Evolutionary conservation across 495 filamentous ascomycete genomes (phyloP).

Genomic region (Aspergillus kassunensis): DNA sequence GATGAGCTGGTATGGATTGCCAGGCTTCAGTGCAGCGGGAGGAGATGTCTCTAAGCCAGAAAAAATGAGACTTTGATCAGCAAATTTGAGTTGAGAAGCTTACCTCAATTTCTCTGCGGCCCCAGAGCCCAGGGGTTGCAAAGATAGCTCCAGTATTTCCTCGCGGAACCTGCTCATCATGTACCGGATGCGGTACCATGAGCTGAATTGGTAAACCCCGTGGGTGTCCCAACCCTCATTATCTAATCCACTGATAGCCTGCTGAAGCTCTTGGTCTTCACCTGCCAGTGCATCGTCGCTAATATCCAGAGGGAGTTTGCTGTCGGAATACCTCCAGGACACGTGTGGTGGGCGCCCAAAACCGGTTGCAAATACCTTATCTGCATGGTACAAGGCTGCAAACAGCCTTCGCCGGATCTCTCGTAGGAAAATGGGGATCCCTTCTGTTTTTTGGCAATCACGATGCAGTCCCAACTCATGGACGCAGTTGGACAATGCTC

Average conservation of each 20-base stretch:
- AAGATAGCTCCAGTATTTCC: conserved; percentile 54
- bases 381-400: conserved; percentile 42
- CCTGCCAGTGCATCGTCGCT: conserved; percentile 43
- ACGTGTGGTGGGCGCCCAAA: conserved; percentile 52
- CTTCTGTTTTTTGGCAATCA: conserved; percentile 29
- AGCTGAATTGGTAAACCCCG: conserved; percentile 27
- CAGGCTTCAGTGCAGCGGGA: conserved; percentile 30
- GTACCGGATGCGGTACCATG: conserved; percentile 44
- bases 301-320: conserved; percentile 52
- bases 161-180: conserved; percentile 48
- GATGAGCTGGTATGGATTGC: conserved; percentile 32
- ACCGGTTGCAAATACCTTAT: conserved; percentile 50
- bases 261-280: conserved; percentile 30
- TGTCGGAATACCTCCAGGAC: conserved; percentile 45
- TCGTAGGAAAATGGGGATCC: conserved; percentile 39
- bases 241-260: conserved; percentile 34
- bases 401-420: conserved; percentile 48
- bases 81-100: neutral
- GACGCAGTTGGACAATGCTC: conserved; percentile 32
- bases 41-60: conserved; percentile 36
- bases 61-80: neutral
- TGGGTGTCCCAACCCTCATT: conserved; percentile 49
- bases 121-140: conserved; percentile 31
- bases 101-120: conserved; percentile 25
- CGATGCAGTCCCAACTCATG: conserved; percentile 56